Percentiles rank a stretch among this genome's conserved stretches.
These are phyloP conservation scores for Verbascum thapsus DNA, from an alignment of 257 asterid genomes.

Conservation along the genomic window DNA sequence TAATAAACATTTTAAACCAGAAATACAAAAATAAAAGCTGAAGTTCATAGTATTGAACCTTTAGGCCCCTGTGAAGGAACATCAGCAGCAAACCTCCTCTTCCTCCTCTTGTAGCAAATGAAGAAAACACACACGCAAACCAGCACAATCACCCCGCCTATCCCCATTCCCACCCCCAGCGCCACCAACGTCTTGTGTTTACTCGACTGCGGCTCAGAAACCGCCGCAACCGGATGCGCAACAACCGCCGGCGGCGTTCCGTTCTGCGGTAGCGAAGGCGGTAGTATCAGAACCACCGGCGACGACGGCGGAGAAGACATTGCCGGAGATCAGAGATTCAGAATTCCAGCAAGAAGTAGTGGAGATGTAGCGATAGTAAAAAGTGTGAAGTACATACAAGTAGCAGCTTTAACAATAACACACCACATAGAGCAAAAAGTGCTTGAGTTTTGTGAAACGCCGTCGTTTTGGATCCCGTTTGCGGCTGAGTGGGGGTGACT, in stretches of 20 bases:
- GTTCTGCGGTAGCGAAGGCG: slow-evolving; percentile 41
- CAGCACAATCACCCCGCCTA: slow-evolving; percentile 76
- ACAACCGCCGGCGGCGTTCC: too few species aligned
- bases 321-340: slow-evolving; percentile 32
- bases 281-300: slow-evolving; percentile 30
- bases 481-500: slow-evolving; percentile 24
- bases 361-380: too few species aligned
- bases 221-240: background rate
- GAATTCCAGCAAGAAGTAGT: slow-evolving; percentile 7
- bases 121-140: slow-evolving; percentile 62
- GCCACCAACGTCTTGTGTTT: slow-evolving; percentile 54
- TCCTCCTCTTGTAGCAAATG: slow-evolving; percentile 72
- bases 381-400: too few species aligned
- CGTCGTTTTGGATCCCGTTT: slow-evolving; percentile 31
- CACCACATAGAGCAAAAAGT: slow-evolving; percentile 1
- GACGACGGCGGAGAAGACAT: slow-evolving; percentile 52
- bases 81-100: slow-evolving; percentile 52
- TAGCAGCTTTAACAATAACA: slow-evolving; percentile 27
- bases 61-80: slow-evolving; percentile 43
- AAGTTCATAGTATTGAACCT: slow-evolving; percentile 41
- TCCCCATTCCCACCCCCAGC: slow-evolving; percentile 82
- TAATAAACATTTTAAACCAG: background rate
- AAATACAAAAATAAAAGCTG: background rate
- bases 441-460: slow-evolving; percentile 33
- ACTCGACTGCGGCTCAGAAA: slow-evolving; percentile 23